Evolutionary conservation across 495 filamentous ascomycete species (phyloP), one percentile per base, ranked within the genome.

Genomic region (Penicillium antarcticum): DNA sequence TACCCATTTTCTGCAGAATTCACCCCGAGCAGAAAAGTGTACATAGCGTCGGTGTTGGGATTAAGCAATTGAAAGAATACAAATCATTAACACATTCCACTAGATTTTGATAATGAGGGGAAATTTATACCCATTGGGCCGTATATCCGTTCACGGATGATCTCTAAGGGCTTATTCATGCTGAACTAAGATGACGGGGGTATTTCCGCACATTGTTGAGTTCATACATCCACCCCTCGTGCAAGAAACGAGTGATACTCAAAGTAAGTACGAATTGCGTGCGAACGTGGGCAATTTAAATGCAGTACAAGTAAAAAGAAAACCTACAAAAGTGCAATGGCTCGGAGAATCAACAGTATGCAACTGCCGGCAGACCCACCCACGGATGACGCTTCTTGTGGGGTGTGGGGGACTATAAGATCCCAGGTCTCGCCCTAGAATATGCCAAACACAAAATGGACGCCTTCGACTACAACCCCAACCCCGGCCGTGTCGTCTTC

Each of bases 401-500:
- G 65, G 60, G 63, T 66, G 55, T 67, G 66, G 62, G 62, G 64
- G 51, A 60, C 63, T 70, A 58, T 63, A 61, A 58, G 45, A 57
- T 45, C 31, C 29, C 49, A 54, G 26, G 44, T 52, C n/a, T 52
- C 37, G 48, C 52, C 47, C 51, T 52, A 32, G n/a, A 12, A 42
- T 41, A 3, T 12, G 19, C 17, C 7, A 29, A 32, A 21, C 9
- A 43, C 16, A 40, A 13, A 49, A 67, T 86, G 83, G 74, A 85
- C 26, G 67, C 73, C 17, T 86, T 86, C 62, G 82, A 81, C 53
- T 86, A 85, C 69, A 82, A 75, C 45, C 56, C 77, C 23, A 80
- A 78, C 60, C 79, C 82, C 14, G 73, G 75, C 49, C 78, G 83
- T 4, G 76, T 86, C 47, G 68, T 86, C 58, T 87, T 86, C 55